Percentiles rank a stretch among this genome's conserved stretches.
Evolutionary conservation across 1,284 basidiomycete genomes (phyloP).

Genomic region (Erythrobasidium hasegawianum): DNA sequence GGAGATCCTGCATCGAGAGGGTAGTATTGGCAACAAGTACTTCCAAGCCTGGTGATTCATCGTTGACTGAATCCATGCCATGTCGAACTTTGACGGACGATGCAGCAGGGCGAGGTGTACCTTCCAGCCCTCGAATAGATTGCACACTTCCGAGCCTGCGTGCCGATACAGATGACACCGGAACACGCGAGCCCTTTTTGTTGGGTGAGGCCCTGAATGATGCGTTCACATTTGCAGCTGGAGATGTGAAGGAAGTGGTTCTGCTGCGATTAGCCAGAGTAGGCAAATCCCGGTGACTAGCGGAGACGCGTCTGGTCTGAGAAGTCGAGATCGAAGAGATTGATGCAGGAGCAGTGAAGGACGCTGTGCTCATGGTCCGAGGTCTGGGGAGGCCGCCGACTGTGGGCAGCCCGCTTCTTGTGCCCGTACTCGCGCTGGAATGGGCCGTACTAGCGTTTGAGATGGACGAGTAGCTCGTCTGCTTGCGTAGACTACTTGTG

Average conservation of each 20-base stretch:
- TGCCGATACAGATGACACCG: neutral
- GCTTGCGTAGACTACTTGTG: too few relatives aligned
- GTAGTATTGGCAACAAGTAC: constrained; percentile 30
- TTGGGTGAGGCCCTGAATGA: neutral
- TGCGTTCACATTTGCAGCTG: neutral
- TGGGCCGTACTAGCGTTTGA: too few relatives aligned
- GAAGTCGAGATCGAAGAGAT: neutral
- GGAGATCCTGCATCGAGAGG: constrained; percentile 22
- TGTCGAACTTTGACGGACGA: neutral
- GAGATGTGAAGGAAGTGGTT: neutral
- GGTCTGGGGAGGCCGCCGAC: neutral
- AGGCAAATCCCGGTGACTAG: neutral
- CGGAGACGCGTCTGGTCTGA: neutral
- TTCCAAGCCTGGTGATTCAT: constrained; percentile 29
- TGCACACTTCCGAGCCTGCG: neutral
- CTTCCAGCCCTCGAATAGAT: neutral
- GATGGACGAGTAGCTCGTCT: too few relatives aligned
- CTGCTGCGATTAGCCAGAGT: neutral
- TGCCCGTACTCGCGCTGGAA: too few relatives aligned
- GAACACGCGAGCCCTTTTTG: neutral
- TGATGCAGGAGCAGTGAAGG: too few relatives aligned
- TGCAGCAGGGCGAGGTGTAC: neutral
- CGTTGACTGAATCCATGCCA: neutral
- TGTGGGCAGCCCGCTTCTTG: too few relatives aligned
- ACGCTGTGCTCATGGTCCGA: neutral